Base-by-base conservation (phyloP, 2,329 filamentous ascomycete species). In the Hypomyces perniciosus region DNA sequence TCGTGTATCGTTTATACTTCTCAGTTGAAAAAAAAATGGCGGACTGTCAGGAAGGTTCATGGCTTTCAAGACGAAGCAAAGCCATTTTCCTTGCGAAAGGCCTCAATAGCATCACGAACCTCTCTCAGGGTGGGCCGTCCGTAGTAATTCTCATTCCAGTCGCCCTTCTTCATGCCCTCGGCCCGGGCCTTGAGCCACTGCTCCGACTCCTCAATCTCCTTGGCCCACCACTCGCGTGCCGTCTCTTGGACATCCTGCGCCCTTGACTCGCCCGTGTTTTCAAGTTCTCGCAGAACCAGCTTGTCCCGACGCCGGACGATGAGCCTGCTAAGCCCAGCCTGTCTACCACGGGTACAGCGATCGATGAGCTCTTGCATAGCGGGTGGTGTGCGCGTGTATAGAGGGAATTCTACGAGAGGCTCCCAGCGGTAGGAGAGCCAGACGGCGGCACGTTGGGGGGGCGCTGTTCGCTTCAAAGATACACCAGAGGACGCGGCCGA, bases 391-490 rank as follows among this genome's bases (percentile, higher is more conserved):
- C 63, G 65, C 2, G 62, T 65, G 60, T 76, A 83, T 7, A 68
- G 65, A 0, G 80, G 80, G 50, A 83, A 84, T 61, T 80, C 77
- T 9, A 79, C 65, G 12, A 74, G 67, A 2, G 79, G 75, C 60
- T 83, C 79, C 64, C 73, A 75, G 12, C 67, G 68, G 60, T 83
- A 83, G 42, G 80, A 83, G 55, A 80, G 72, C 80, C 80, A 83
- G 9, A 80, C 71, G 4, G 77, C 75, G 2, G 75, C 74, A 54
- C 72, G 71, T 57, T 83, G 77, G 2, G 80, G 80, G 79, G 2
- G 78, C 79, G 52, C 77, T 78, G 59, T 76, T 74, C 20, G 78
- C 79, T 61, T 84, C 80, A 51, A 83, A 83, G 12, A 83, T 74
- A 59, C 80, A 83, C 79, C 80, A 84, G 43, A 84, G 67, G 28